A percentile compares a stretch with the other conserved stretches of the same genome.
phyloP scores from a whole-genome alignment of 2,329 filamentous ascomycete genomes.

The Fusarium cyanostomum region DNA sequence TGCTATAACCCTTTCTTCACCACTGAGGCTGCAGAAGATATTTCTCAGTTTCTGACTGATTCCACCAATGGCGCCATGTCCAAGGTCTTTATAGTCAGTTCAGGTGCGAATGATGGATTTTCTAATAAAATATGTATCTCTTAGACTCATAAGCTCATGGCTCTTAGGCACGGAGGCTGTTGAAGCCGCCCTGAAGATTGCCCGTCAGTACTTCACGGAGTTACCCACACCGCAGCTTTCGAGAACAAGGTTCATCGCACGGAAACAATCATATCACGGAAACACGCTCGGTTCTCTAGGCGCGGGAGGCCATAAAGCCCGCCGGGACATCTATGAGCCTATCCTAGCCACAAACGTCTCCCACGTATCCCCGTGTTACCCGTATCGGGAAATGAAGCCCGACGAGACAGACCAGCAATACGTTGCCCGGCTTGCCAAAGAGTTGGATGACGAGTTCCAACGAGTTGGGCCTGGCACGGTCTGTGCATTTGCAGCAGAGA shows the following conservation, averaged over 20 bases:
- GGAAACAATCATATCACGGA: slow-evolving; percentile 32
- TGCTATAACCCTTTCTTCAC: slow-evolving; percentile 31
- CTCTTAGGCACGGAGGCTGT: slow-evolving; percentile 33
- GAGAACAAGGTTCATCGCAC: slow-evolving; percentile 29
- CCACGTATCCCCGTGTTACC: slow-evolving; percentile 42
- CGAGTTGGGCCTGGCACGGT: slow-evolving; percentile 26
- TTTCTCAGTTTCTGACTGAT: slow-evolving; percentile 17
- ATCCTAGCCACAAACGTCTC: slow-evolving; percentile 40
- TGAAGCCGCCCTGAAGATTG: slow-evolving; percentile 34
- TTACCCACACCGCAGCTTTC: slow-evolving; percentile 18
- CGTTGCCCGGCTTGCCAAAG: slow-evolving; percentile 17
- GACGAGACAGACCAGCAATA: slow-evolving; percentile 42
- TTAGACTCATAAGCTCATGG: too few species aligned
- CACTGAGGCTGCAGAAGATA: slow-evolving; percentile 20
- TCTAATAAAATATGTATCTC: too few species aligned
- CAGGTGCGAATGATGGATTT: neutral
- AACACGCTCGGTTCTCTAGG: slow-evolving; percentile 30
- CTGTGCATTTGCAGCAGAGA: slow-evolving; percentile 37
- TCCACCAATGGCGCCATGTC: slow-evolving; percentile 24
- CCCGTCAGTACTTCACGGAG: slow-evolving; percentile 34
- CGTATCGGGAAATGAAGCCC: slow-evolving; percentile 35
- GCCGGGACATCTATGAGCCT: slow-evolving; percentile 41
- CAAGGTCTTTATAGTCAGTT: slow-evolving; percentile 28
- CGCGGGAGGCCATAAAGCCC: slow-evolving; percentile 18
- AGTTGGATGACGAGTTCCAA: slow-evolving; percentile 30